Percentiles rank a stretch among this genome's conserved stretches.
Evolutionary conservation across 2,329 filamentous ascomycete species (phyloP).

Genomic region (Diplodia mutila): DNA sequence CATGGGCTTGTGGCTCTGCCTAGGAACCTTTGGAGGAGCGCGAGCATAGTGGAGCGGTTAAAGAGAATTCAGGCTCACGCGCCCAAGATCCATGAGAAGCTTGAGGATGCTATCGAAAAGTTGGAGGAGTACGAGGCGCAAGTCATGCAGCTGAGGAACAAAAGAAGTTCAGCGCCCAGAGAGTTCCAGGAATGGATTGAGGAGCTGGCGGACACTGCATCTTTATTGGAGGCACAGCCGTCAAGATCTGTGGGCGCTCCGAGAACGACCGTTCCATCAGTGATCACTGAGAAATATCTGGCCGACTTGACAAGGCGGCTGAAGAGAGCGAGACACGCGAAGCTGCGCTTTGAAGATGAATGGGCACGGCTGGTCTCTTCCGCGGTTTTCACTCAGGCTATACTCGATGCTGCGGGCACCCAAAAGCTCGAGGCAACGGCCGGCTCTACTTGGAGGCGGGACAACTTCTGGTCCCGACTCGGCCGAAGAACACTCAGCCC

Average conservation of each 20-base stretch:
- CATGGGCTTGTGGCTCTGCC: constrained; percentile 94
- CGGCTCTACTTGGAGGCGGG: constrained; percentile 5
- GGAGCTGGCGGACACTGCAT: constrained; percentile 79
- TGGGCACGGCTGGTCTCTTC: constrained; percentile 80
- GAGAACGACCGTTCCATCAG: constrained; percentile 64
- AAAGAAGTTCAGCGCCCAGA: constrained; percentile 76
- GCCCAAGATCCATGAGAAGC: constrained; percentile 80
- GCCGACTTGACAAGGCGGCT: constrained; percentile 85
- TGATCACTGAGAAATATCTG: constrained; percentile 91
- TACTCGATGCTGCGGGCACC: constrained; percentile 81
- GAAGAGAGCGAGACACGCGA: constrained; percentile 79
- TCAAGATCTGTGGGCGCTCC: constrained; percentile 28
- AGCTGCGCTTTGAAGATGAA: constrained; percentile 79
- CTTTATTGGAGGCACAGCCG: constrained; percentile 64
- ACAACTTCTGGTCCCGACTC: constrained; percentile 37
- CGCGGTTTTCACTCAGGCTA: constrained; percentile 75
- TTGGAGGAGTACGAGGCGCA: constrained; percentile 82
- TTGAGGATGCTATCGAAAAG: constrained; percentile 80
- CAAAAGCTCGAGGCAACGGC: constrained; percentile 69
- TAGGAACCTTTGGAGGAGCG: constrained; percentile 75
- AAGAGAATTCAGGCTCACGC: constrained; percentile 77
- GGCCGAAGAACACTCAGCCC: constrained; percentile 67
- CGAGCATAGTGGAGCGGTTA: constrained; percentile 74
- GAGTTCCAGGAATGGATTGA: constrained; percentile 95
- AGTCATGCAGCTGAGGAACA: constrained; percentile 74